Base-by-base conservation (phyloP, 768 basidiomycete genomes). In the Hortiboletus flavorubellus region DNA sequence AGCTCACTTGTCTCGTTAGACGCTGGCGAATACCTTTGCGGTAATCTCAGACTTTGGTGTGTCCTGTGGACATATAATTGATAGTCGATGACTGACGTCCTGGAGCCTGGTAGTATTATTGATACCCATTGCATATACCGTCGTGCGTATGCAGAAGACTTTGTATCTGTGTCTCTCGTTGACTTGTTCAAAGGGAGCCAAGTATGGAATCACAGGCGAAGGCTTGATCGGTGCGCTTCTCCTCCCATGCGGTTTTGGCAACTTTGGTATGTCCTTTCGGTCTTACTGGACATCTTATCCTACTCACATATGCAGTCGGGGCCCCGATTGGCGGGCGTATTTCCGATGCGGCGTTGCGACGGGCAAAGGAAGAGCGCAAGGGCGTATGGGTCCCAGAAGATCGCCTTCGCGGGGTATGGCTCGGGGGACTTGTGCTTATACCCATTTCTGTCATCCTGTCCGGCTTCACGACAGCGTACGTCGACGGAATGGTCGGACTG, bases 361-460 rank as follows among this genome's bases (percentile, higher is more conserved):
- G 62, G 39, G 84, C 80, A 70, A 77, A 77, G 15, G 68, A 74
- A 44, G 64, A 71, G 6, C 78, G 85, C 23, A 76, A 75, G 0
- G 85, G 85, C 1, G 60, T 72, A 2, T 87, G 83, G 84, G 78
- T 81, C 41, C 86, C 86, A 0, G 86, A 90, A 66, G 88, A 87
- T 59, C 80, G 87, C 6, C 75, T 89, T 26, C 76, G 82, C 1
- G 84, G 76, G 2, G 72, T 79, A 2, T 64, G 82, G 34, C 59
- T 75, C 7, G 80, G 81, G 9, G 76, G 75, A 4, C 68, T 76
- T 0, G 33, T 80, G 16, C 69, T 87, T 30, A 72, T 79, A 4
- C 89, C 87, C 0, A 26, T 84, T 1, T 80, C 85, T 1, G 66
- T 84, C 3, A 63, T 81, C 0, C 47, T 70, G 0, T 76, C 74